Conservation (phyloP, 2,329 filamentous ascomycete species). For the Xylariaceae sp. region DNA sequence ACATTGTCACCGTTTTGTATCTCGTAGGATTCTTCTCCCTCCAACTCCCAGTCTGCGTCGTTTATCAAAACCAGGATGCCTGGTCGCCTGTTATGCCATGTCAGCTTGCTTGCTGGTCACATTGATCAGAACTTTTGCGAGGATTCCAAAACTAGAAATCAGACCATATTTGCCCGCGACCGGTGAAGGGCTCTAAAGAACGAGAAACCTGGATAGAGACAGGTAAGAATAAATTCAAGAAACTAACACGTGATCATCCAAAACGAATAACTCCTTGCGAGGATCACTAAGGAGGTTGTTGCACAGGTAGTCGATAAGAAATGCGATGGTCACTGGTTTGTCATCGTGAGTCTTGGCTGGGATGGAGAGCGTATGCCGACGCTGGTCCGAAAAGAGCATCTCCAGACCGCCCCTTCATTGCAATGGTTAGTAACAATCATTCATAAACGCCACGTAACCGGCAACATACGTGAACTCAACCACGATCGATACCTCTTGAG, state of each 20-base stretch:
- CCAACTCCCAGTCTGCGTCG: slow-evolving; percentile 96
- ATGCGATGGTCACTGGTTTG: slow-evolving; percentile 63
- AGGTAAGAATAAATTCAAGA: slow-evolving; percentile 5
- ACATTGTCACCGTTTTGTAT: slow-evolving; percentile 80
- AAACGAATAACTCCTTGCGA: slow-evolving; percentile 82
- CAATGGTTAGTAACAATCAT: slow-evolving; percentile 5
- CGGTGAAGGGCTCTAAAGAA: background rate
- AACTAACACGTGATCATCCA: slow-evolving; percentile 80
- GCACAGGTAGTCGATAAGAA: slow-evolving; percentile 75
- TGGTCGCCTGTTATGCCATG: slow-evolving; percentile 62
- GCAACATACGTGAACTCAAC: slow-evolving; percentile 55
- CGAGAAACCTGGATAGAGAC: background rate
- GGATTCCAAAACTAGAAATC: slow-evolving; percentile 7
- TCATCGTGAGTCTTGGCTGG: slow-evolving; percentile 60
- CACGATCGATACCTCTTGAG: slow-evolving; percentile 46
- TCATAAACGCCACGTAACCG: background rate
- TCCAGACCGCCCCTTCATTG: slow-evolving; percentile 76
- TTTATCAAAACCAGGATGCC: slow-evolving; percentile 97
- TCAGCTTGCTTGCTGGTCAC: slow-evolving; percentile 18
- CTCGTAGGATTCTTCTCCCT: slow-evolving; percentile 88
- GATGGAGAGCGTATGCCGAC: slow-evolving; percentile 66
- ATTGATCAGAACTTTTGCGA: slow-evolving; percentile 12
- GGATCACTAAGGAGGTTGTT: slow-evolving; percentile 79
- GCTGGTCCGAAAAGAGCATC: slow-evolving; percentile 83
- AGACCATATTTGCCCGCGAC: too few relatives aligned